A percentile compares a stretch with the other conserved stretches of the same genome.
Evolutionary conservation across 345 rosid species (phyloP).

Genomic region (Cochlearia excelsa): DNA sequence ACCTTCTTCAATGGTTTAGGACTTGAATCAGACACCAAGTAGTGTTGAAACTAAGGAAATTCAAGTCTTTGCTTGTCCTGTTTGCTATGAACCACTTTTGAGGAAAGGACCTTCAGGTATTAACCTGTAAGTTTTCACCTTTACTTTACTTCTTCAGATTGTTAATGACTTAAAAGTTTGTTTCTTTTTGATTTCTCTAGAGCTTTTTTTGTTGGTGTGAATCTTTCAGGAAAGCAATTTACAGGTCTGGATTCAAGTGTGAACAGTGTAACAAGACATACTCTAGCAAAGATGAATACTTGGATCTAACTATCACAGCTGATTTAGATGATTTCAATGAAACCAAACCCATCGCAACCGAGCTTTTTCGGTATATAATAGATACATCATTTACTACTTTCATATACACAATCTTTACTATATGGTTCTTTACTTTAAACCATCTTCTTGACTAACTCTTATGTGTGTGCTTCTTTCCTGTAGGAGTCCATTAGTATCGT

Average conservation of each 20-base stretch:
- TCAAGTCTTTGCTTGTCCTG: slow-evolving; percentile 74
- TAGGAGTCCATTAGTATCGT: slow-evolving; percentile 94
- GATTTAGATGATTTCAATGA: slow-evolving; percentile 64
- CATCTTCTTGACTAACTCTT: neutral
- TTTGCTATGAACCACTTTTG: slow-evolving; percentile 76
- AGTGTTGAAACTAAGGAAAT: slow-evolving; percentile 39
- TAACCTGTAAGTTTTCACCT: slow-evolving; percentile 58
- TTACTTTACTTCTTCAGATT: neutral
- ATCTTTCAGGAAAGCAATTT: slow-evolving; percentile 65
- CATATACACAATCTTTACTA: neutral
- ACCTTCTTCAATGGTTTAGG: slow-evolving; percentile 17
- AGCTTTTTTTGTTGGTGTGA: neutral
- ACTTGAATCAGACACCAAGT: slow-evolving; percentile 35
- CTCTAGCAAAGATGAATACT: slow-evolving; percentile 74
- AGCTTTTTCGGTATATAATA: slow-evolving; percentile 67
- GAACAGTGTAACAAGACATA: slow-evolving; percentile 68
- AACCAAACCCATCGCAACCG: slow-evolving; percentile 65
- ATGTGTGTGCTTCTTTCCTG: neutral
- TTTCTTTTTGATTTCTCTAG: too few relatives aligned
- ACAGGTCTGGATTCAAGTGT: slow-evolving; percentile 90
- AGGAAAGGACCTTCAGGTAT: slow-evolving; percentile 93
- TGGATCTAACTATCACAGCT: slow-evolving; percentile 78
- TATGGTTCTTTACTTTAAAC: neutral
- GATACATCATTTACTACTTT: neutral
- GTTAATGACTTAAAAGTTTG: neutral